Evolutionary conservation across 228 moss, liverwort and hornwort genomes (phyloP).

Genomic region (Sphagnum fallax): DNA sequence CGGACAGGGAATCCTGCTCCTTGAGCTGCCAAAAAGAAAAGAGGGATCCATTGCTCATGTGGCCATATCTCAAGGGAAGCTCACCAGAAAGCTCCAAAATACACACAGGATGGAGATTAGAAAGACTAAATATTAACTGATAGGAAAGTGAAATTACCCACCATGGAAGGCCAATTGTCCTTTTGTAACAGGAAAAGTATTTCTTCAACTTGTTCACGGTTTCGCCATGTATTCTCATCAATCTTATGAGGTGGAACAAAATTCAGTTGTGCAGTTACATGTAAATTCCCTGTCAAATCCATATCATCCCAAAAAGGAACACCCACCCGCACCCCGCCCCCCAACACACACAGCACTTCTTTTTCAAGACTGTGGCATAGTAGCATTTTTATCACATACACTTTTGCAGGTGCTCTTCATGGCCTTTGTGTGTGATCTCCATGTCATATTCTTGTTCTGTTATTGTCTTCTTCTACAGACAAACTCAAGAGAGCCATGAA

Average conservation of each 20-base stretch:
- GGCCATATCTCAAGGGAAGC: neutral
- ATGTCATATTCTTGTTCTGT: no score
- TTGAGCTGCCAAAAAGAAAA: conserved; percentile 41
- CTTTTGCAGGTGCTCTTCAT: no score
- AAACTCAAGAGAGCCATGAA: no score
- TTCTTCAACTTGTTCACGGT: conserved; percentile 92
- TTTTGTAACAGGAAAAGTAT: conserved; percentile 42
- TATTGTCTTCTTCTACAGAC: no score
- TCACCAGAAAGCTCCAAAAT: neutral
- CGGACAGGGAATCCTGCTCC: conserved; percentile 34
- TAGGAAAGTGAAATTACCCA: conserved; percentile 26
- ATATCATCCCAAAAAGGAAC: conserved; percentile 7
- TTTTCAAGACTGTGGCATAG: no score
- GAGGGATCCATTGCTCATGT: no score
- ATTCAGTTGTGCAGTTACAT: conserved; percentile 37
- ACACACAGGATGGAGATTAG: neutral
- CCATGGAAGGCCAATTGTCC: conserved; percentile 57
- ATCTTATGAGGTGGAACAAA: conserved; percentile 69
- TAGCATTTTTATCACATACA: no score
- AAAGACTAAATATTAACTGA: no score
- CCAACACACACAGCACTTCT: no score
- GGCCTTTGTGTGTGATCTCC: no score
- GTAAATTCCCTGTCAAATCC: conserved; percentile 24
- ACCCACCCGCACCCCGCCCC: neutral
- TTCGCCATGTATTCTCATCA: conserved; percentile 88